Conservation (phyloP, 1,284 basidiomycete genomes). For the Baeospora myosura region DNA sequence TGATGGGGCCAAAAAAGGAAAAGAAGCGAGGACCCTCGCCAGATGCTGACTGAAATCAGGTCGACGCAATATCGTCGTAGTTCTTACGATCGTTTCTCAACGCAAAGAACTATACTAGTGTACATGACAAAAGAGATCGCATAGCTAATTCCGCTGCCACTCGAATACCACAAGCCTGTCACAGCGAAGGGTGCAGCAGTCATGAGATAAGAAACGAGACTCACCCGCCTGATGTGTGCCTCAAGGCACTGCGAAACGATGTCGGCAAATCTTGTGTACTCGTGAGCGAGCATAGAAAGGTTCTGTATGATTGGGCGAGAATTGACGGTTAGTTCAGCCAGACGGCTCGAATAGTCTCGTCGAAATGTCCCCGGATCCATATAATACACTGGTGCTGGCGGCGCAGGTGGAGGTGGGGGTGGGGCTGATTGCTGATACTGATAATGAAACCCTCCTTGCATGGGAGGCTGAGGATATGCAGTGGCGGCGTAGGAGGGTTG, state of each 20-base stretch:
- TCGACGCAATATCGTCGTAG: no score
- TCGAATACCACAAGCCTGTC: no score
- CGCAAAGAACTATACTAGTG: neutral
- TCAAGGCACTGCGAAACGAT: conserved; percentile 87
- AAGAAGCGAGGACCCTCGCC: neutral
- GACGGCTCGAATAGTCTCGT: conserved; percentile 70
- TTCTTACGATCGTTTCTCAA: neutral
- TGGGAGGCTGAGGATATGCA: conserved; percentile 33
- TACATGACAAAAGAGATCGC: no score
- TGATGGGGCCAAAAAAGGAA: neutral
- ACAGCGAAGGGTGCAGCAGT: conserved; percentile 11
- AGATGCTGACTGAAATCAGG: neutral
- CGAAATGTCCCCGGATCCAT: conserved; percentile 75
- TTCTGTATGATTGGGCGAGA: conserved; percentile 93
- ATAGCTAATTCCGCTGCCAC: no score
- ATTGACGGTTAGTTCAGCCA: conserved; percentile 87
- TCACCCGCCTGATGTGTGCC: conserved; percentile 82
- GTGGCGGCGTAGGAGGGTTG: conserved; percentile 30
- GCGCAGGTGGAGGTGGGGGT: conserved; percentile 35
- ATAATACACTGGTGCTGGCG: conserved; percentile 41
- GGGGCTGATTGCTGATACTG: conserved; percentile 39
- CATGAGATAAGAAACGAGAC: conserved; percentile 29
- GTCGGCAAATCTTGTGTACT: conserved; percentile 73
- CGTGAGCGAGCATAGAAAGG: conserved; percentile 91
- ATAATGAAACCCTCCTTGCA: conserved; percentile 26